Evolutionary conservation across 306 rosid genomes (phyloP).

Genomic region (Trichosanthes cucumerina): DNA sequence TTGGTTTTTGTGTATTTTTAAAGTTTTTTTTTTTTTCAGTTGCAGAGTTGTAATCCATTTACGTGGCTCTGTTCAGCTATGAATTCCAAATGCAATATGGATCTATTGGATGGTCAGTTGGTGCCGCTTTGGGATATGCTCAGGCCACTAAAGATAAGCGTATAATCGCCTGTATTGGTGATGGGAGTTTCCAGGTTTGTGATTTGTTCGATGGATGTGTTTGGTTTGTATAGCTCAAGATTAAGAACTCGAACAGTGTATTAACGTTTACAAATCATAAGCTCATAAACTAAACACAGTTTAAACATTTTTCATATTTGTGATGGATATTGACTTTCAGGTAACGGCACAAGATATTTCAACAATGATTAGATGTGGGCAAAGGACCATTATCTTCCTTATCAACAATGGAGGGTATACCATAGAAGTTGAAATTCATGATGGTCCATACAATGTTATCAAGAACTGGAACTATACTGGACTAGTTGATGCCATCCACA

Average conservation of each 20-base stretch:
- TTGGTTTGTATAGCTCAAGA: not conserved
- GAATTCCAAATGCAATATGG: slow-evolving; percentile 99
- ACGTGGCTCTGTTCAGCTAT: slow-evolving; percentile 38
- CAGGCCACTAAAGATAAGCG: slow-evolving; percentile 71
- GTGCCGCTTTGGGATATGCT: slow-evolving; percentile 90
- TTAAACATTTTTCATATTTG: too few relatives aligned
- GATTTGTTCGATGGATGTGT: not conserved
- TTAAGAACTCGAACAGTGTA: not conserved
- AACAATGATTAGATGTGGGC: slow-evolving; percentile 74
- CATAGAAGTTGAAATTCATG: slow-evolving; percentile 89
- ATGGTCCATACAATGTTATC: slow-evolving; percentile 87
- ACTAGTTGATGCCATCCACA: slow-evolving; percentile 73
- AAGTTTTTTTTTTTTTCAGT: not conserved
- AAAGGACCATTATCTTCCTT: slow-evolving; percentile 65
- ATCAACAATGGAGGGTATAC: slow-evolving; percentile 86
- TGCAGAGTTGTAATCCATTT: not conserved
- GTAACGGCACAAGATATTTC: slow-evolving; percentile 91
- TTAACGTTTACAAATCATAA: not conserved
- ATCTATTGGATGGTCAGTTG: slow-evolving; percentile 90
- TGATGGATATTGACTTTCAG: slow-evolving; percentile 21
- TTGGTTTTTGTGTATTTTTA: not conserved
- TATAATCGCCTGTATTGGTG: slow-evolving; percentile 76
- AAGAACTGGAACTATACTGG: slow-evolving; percentile 86
- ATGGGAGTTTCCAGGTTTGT: slow-evolving; percentile 91
- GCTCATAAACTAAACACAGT: not conserved